Percentiles rank a stretch among this genome's conserved stretches.
Conservation (phyloP, 345 rosid species). For the Eucalyptus guilfoylei region DNA sequence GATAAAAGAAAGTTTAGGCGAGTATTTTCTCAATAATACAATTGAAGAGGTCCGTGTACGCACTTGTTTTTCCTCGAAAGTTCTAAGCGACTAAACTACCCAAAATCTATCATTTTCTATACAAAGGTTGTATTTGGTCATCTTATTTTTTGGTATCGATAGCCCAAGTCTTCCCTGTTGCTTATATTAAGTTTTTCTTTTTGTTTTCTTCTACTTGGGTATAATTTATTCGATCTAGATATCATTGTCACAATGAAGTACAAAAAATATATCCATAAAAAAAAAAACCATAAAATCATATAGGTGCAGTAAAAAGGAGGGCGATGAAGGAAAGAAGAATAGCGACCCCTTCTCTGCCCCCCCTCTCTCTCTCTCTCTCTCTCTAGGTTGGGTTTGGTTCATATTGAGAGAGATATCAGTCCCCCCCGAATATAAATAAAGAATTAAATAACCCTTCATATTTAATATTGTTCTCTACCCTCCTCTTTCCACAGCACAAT, state of each 20-base stretch:
- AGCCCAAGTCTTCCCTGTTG: not conserved
- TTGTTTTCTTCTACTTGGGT: not conserved
- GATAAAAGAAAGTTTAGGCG: not conserved
- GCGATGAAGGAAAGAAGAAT: slow-evolving; percentile 21
- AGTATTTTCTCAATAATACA: not conserved
- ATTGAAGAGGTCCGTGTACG: not conserved
- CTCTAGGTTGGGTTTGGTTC: not conserved
- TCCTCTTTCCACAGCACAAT: not conserved
- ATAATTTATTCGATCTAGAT: not conserved
- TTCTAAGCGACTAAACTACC: not conserved
- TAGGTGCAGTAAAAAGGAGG: slow-evolving; percentile 15
- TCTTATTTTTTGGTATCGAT: not conserved
- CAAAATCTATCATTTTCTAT: not conserved
- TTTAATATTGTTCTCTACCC: not conserved
- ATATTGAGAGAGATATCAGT: slow-evolving; percentile 13
- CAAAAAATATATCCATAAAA: not conserved
- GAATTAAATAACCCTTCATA: not conserved
- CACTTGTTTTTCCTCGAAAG: not conserved
- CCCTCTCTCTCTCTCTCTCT: not conserved
- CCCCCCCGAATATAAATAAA: not conserved
- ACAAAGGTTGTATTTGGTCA: not conserved
- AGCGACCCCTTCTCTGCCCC: slow-evolving; percentile 25
- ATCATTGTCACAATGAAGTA: not conserved
- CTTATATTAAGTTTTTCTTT: not conserved
- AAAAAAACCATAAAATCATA: slow-evolving; percentile 1